Evolutionary conservation across 805 yeast genomes (phyloP), one percentile per base, ranked within the genome.

Genomic region (Metschnikowia lunata): DNA sequence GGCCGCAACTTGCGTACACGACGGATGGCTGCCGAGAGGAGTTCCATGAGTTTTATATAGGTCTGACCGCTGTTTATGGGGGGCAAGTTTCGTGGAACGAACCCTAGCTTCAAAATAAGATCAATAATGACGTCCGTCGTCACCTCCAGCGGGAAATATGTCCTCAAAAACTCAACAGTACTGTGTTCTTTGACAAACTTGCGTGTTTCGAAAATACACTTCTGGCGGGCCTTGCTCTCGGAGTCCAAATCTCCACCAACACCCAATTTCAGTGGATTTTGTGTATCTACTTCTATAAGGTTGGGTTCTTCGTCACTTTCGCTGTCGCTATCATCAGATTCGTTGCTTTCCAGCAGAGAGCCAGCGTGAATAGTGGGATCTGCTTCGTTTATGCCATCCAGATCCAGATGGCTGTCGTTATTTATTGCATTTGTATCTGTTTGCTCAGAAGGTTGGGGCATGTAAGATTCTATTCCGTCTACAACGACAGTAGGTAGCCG

Each of bases 31-130:
- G 72, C 72, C 53, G 80, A 81, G 34, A 86, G 65, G 42, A 75
- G 70, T 47, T 72, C 71, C 32, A 83, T 73, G 34, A 76, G 66
- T 40, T 68, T 69, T 47, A 69, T 62, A 26, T 80, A 64, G 47
- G 68, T 70, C 41, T 66, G 65, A 42, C 75, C 76, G 45, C 74
- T 76, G 41, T 42, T 51, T 52, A 35, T 49, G 30, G 45, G 60
- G 50, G 45, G 67, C 6, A 63, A 46, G 34, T 61, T 60, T n/a
- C 48, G 58, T 43, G 72, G 60, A 51, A 60, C 48, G 55, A 77
- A 88, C 1, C 96, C 97, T 23, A 89, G 60, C 33, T 83, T 64
- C 38, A 78, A 69, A 9, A 85, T 76, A 39, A 85, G 64, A 37
- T 67, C 69, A 28, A 80, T 59, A 4, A 86, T 69, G 52, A 83